phyloP scores from a whole-genome alignment of 192 early-diverging fungal species.

The Phlyctochytrium arcticum region DNA sequence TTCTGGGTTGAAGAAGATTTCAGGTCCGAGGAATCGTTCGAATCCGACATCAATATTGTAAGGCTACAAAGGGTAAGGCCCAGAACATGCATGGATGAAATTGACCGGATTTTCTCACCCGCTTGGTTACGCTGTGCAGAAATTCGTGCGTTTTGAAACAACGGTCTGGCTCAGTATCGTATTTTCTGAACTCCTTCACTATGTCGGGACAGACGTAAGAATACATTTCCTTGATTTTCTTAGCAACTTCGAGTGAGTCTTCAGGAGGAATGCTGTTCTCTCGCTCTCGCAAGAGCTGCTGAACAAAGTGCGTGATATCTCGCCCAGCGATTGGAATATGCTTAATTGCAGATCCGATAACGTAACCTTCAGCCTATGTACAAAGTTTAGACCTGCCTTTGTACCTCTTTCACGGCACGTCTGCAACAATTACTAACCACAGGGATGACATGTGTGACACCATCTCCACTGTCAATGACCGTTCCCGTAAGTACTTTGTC shows the following conservation, averaged over 20 bases:
- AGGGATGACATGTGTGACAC: constrained; percentile 98
- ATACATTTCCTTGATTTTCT: constrained; percentile 94
- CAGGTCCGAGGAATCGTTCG: constrained; percentile 98
- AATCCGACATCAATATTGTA: constrained; percentile 96
- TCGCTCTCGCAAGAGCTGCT: constrained; percentile 95
- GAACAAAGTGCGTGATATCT: constrained; percentile 96
- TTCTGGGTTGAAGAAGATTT: constrained; percentile 99
- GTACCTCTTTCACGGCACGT: neutral
- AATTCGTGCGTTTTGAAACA: constrained; percentile 87
- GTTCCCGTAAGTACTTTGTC: constrained; percentile 94
- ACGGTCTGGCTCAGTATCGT: constrained; percentile 83
- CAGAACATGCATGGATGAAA: no score
- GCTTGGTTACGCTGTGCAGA: constrained; percentile 78
- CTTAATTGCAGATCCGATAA: constrained; percentile 96
- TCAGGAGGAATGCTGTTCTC: constrained; percentile 95
- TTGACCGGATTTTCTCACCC: constrained; percentile 54
- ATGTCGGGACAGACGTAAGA: constrained; percentile 97
- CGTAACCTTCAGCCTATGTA: constrained; percentile 90
- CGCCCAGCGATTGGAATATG: constrained; percentile 98
- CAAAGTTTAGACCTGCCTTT: neutral
- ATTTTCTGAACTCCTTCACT: constrained; percentile 94
- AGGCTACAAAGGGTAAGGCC: no score
- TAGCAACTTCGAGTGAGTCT: constrained; percentile 92
- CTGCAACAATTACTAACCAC: constrained; percentile 60
- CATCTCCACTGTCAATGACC: constrained; percentile 97